Conservation (phyloP, 768 basidiomycete species). For the Lactarius psammicola region DNA sequence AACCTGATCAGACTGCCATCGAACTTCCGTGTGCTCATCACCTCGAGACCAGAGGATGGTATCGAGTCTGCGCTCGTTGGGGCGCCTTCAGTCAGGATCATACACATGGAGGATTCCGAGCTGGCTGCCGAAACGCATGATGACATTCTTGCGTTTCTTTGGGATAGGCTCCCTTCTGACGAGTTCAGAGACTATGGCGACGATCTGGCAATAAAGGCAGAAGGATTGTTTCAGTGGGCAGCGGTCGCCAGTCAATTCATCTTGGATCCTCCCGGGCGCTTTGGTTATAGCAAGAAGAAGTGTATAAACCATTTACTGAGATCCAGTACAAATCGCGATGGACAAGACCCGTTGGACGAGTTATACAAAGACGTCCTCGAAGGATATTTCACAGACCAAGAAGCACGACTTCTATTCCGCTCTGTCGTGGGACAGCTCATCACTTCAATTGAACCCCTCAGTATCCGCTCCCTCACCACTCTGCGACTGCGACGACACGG, state of each 20-base stretch:
- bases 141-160: not conserved
- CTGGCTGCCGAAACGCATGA: not conserved
- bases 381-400: too few relatives aligned
- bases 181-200: not conserved
- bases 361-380: too few relatives aligned
- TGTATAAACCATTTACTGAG: too few relatives aligned
- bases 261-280: not conserved
- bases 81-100: not conserved
- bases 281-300: too few relatives aligned
- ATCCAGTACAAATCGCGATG: not conserved
- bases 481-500: not conserved
- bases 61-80: not conserved
- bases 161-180: not conserved
- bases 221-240: not conserved
- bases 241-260: not conserved
- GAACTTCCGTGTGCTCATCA: constrained; percentile 4
- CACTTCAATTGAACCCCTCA: not conserved
- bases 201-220: not conserved
- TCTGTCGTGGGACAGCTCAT: constrained; percentile 1
- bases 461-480: not conserved
- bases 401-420: not conserved
- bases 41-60: not conserved
- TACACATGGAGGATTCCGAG: not conserved
- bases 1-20: not conserved
- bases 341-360: not conserved